Evolutionary conservation across 495 filamentous ascomycete species (phyloP), one percentile per base, ranked within the genome.

Genomic region (Tuber brumale): DNA sequence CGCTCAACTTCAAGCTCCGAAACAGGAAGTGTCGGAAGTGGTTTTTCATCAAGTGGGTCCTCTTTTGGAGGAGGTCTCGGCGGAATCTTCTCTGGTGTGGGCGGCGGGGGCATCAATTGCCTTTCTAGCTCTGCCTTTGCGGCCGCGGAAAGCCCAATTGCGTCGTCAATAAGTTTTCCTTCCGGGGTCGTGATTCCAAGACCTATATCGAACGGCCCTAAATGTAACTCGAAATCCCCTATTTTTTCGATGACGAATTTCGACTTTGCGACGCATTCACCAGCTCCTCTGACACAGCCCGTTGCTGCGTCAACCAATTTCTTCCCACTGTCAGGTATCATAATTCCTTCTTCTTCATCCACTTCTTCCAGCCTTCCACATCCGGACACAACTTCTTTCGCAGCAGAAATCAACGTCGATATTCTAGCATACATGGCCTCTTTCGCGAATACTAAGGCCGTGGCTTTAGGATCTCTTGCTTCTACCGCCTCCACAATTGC

Each of bases 141-240:
- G 18, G 70, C 71, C 14, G 61, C 51, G 27, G 77, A 75, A 43
- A 79, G 73, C 10, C 42, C 46, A 69, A 79, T 73, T 5, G 61
- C 70, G 16, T 48, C 73, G 71, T 76, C 70, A 21, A 79, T 57
- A 16, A 75, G 61, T 19, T 73, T 75, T n/a, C 57, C 45, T 23
- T 73, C 71, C 14, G 73, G 70, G 14, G 73, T 74, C 9, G 80
- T 77, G 48, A 82, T 80, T 27, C 77, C 81, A 69, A 82, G 77
- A 31, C 77, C 80, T 51, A 79, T 71, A 5, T 78, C 76, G 41
- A 75, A 75, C 35, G 73, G 44, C 41, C 51, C 57, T 74, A 71
- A 73, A 69, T 93, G 91, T 74, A 97, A 89, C 82, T 97, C 94
- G 81, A 99, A 97, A 84, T 99, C 95, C 37, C 95, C 96, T 77